Evolutionary conservation across 169 alveolate species (phyloP).

Genomic region (Eimeria falciformis): DNA sequence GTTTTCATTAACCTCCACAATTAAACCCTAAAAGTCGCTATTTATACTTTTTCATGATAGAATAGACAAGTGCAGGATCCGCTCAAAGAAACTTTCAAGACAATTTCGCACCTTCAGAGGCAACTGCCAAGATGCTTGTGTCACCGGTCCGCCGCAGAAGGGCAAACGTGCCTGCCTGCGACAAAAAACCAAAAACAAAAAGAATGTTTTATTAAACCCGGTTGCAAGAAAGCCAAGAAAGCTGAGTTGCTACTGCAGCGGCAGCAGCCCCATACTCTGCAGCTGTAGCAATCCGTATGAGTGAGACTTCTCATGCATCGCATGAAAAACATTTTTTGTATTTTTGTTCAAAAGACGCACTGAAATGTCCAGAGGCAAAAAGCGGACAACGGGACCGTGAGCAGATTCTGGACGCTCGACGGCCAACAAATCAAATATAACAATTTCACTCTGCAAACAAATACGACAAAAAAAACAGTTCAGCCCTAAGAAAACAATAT

Average conservation of each 20-base stretch:
- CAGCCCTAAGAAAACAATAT: too few relatives aligned
- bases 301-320: too few relatives aligned
- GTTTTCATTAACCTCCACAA: too few relatives aligned
- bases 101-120: background rate
- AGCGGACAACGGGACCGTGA: background rate
- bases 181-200: background rate
- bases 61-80: too few relatives aligned
- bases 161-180: background rate
- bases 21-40: too few relatives aligned
- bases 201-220: too few relatives aligned
- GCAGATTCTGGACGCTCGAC: constrained; percentile 15
- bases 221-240: too few relatives aligned
- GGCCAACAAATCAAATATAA: background rate
- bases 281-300: too few relatives aligned
- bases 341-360: background rate
- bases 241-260: background rate
- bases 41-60: too few relatives aligned
- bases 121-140: constrained; percentile 4
- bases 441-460: constrained; percentile 2
- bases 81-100: too few relatives aligned
- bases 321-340: too few relatives aligned
- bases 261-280: background rate
- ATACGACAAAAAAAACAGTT: too few relatives aligned
- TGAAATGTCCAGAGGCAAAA: background rate
- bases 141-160: constrained; percentile 37